Conservation (phyloP, 805 yeast genomes). For the Metschnikowia drakensbergensis region DNA sequence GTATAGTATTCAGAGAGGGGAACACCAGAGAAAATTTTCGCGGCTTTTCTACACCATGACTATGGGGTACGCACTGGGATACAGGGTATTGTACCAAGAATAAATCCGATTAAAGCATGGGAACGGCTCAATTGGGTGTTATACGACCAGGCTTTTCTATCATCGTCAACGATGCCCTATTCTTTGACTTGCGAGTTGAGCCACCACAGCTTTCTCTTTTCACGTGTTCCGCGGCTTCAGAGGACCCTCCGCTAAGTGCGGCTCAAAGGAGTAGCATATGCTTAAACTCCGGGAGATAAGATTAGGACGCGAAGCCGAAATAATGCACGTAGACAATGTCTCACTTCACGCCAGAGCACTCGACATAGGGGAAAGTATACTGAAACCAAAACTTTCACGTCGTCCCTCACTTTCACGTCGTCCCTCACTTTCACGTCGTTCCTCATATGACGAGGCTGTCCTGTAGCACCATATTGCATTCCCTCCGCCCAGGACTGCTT, state of each 20-base stretch:
- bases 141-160: not conserved
- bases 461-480: slow-evolving; percentile 29
- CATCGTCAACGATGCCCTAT: not conserved
- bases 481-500: slow-evolving; percentile 24
- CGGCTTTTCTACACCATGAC: slow-evolving; percentile 2
- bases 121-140: not conserved
- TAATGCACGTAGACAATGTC: not conserved
- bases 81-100: not conserved
- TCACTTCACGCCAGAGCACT: not conserved
- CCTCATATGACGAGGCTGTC: slow-evolving; percentile 16
- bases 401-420: no score
- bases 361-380: no score
- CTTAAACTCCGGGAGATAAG: not conserved
- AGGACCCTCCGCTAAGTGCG: not conserved
- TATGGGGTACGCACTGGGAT: slow-evolving; percentile 1
- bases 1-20: slow-evolving; percentile 8
- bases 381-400: no score
- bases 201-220: not conserved
- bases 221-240: slow-evolving; percentile 4
- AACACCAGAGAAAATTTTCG: slow-evolving; percentile 15
- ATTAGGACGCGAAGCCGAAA: not conserved
- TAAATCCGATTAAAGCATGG: not conserved
- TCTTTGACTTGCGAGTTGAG: not conserved
- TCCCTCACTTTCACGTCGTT: no score
- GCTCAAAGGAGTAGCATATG: slow-evolving; percentile 4